phyloP scores from a whole-genome alignment of 192 early-diverging fungal genomes.

The Podochytrium sp. region DNA sequence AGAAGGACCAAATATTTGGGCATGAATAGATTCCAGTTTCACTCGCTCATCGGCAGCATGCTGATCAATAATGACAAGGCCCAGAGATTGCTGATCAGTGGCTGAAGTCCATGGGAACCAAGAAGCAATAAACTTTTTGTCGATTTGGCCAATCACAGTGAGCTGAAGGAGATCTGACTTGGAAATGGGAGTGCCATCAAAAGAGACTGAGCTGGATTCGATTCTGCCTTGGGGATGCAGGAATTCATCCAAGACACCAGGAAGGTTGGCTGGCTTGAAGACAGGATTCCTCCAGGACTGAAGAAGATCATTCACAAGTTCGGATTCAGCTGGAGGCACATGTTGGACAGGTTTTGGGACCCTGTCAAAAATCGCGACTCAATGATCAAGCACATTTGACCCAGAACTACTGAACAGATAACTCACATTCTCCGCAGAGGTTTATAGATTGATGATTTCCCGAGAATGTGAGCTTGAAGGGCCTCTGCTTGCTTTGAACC shows the following conservation, averaged over 20 bases:
- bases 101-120: not conserved
- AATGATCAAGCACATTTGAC: no score
- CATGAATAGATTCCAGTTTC: conserved; percentile 61
- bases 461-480: no score
- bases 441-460: no score
- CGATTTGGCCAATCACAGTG: conserved; percentile 65
- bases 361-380: no score
- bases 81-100: not conserved
- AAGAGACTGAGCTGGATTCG: no score
- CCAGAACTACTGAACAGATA: no score
- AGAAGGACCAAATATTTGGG: conserved; percentile 9
- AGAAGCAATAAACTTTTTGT: conserved; percentile 69
- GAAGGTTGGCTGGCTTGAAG: conserved; percentile 34
- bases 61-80: conserved; percentile 71
- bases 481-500: no score
- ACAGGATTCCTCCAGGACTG: conserved; percentile 48
- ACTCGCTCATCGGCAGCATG: conserved; percentile 83
- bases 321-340: no score
- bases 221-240: no score
- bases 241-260: no score
- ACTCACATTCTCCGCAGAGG: no score
- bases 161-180: conserved; percentile 12
- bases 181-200: not conserved
- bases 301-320: not conserved
- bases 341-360: no score